phyloP scores from a whole-genome alignment of 148 eudicot genomes.

The Nyssa sinensis region DNA sequence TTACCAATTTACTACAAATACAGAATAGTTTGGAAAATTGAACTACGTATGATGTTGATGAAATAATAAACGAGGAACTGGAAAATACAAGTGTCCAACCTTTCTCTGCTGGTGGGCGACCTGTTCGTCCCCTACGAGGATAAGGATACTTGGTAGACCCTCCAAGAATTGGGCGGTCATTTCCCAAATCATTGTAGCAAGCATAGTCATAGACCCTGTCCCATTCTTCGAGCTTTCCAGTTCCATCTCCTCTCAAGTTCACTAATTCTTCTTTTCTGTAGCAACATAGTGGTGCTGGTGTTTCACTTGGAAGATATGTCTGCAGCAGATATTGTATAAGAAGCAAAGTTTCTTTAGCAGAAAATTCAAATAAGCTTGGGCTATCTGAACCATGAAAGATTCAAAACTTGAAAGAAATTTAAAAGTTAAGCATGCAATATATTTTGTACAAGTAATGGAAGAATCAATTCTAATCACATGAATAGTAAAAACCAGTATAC shows the following conservation, averaged over 20 bases:
- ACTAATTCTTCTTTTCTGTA: conserved; percentile 72
- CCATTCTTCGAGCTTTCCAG: conserved; percentile 76
- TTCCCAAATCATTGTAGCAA: conserved; percentile 69
- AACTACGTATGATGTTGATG: neutral
- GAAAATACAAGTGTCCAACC: conserved; percentile 33
- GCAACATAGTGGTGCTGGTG: conserved; percentile 45
- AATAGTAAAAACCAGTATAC: too few relatives aligned
- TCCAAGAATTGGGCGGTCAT: conserved; percentile 68
- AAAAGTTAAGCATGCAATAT: too few relatives aligned
- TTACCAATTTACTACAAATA: neutral
- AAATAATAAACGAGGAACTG: neutral
- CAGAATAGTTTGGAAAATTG: too few relatives aligned
- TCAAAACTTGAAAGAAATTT: neutral
- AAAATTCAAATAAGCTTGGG: neutral
- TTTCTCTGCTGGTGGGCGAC: conserved; percentile 52
- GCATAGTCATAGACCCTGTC: conserved; percentile 90
- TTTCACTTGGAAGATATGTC: conserved; percentile 66
- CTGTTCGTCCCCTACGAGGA: conserved; percentile 82
- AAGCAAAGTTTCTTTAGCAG: neutral
- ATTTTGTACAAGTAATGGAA: too few relatives aligned
- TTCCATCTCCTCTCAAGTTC: conserved; percentile 69
- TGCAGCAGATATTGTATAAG: conserved; percentile 14
- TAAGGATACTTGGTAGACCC: conserved; percentile 70
- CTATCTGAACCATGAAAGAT: neutral
- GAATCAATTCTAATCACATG: too few relatives aligned